Evolutionary conservation across 345 rosid species (phyloP).

Genomic region (Lepidium africanum): DNA sequence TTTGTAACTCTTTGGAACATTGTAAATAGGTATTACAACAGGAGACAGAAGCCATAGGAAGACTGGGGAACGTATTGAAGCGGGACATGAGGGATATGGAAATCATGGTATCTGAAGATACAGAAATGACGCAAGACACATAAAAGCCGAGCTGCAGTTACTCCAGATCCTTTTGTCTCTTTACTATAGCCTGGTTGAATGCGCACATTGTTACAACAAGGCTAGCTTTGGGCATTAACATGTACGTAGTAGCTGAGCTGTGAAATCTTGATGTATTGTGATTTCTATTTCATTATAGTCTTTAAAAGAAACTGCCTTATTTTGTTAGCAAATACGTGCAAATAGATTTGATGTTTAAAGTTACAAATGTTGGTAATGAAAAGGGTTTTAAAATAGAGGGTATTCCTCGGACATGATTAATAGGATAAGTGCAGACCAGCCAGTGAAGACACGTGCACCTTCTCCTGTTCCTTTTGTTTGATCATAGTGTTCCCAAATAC

Average conservation of each 20-base stretch:
- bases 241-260: conserved; percentile 17
- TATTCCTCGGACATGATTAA: conserved; percentile 71
- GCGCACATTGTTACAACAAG: neutral
- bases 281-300: neutral
- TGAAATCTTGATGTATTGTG: conserved; percentile 10
- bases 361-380: neutral
- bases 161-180: conserved; percentile 1
- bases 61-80: conserved; percentile 73
- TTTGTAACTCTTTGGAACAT: neutral
- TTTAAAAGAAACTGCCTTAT: conserved; percentile 1
- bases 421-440: conserved; percentile 79
- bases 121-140: conserved; percentile 39
- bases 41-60: conserved; percentile 85
- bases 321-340: neutral
- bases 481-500: conserved; percentile 87
- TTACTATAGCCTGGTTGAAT: neutral
- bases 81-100: conserved; percentile 79
- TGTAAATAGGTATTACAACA: conserved; percentile 66
- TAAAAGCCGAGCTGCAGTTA: neutral
- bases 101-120: conserved; percentile 81
- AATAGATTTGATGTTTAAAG: neutral
- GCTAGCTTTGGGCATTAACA: conserved; percentile 9
- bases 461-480: conserved; percentile 71
- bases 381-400: conserved; percentile 12
- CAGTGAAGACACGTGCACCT: conserved; percentile 69